Conservation (phyloP, 148 eudicot species). For the Silene latifolia region DNA sequence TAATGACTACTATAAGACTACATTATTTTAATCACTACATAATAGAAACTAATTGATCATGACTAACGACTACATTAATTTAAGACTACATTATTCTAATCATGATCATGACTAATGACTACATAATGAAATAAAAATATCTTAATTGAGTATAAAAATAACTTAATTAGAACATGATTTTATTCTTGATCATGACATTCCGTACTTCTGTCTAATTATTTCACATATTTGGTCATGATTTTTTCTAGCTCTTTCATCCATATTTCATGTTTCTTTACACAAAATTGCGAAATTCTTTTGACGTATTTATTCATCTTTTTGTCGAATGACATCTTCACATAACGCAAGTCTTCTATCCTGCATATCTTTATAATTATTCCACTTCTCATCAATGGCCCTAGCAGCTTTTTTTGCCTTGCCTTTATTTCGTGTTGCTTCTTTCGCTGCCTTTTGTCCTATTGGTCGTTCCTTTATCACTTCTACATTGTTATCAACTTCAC, state of each 20-base stretch:
- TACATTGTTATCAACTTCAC: background rate
- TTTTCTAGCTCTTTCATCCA: slow-evolving; percentile 15
- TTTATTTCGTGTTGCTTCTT: background rate
- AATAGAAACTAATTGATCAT: too few species aligned
- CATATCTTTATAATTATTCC: slow-evolving; percentile 1
- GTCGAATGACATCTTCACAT: slow-evolving; percentile 1
- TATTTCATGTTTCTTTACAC: background rate
- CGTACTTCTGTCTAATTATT: slow-evolving; percentile 5
- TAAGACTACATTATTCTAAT: too few species aligned
- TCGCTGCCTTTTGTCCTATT: slow-evolving; percentile 16
- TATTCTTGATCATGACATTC: background rate
- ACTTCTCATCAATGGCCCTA: background rate
- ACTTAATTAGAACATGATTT: background rate
- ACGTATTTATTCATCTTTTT: too few species aligned
- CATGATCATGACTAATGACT: too few species aligned
- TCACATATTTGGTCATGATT: slow-evolving; percentile 5
- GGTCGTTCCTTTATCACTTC: background rate
- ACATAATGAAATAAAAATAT: too few species aligned
- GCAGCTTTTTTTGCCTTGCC: background rate
- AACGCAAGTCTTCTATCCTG: background rate
- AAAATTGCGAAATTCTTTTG: background rate
- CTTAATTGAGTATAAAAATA: too few species aligned
- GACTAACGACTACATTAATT: too few species aligned
- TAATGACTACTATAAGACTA: too few species aligned
- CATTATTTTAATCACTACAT: too few species aligned